phyloP scores from a whole-genome alignment of 73 alveolate species.

The Stentor roeselii region DNA sequence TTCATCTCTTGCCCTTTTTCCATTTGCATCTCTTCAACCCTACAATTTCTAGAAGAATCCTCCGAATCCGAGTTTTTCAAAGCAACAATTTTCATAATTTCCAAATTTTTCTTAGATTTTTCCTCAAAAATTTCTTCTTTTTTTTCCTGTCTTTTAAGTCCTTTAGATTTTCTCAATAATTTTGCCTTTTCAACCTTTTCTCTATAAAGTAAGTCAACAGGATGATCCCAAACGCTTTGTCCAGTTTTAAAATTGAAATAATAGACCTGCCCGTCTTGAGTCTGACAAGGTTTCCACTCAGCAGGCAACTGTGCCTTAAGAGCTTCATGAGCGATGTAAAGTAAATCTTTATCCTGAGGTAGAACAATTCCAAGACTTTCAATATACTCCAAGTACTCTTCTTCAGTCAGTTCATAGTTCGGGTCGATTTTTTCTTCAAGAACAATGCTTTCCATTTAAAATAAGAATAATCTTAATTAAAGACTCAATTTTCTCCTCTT shows the following conservation, averaged over 20 bases:
- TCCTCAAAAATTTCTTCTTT: constrained; percentile 37
- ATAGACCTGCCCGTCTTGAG: constrained; percentile 65
- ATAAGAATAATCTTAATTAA: too few species aligned
- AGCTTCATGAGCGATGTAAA: constrained; percentile 88
- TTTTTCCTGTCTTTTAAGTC: constrained; percentile 12
- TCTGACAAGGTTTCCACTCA: constrained; percentile 78
- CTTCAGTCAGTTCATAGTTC: constrained; percentile 49
- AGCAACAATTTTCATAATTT: background rate
- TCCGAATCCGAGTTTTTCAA: background rate
- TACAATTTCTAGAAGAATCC: background rate
- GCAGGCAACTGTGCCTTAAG: constrained; percentile 86
- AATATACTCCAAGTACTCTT: constrained; percentile 83
- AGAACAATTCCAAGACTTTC: constrained; percentile 77
- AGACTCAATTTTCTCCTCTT: background rate
- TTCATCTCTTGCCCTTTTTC: background rate
- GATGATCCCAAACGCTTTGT: constrained; percentile 74
- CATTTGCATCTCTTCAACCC: background rate
- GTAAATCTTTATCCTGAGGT: constrained; percentile 67
- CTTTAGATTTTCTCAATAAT: background rate
- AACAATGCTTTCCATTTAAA: constrained; percentile 1
- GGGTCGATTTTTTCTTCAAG: constrained; percentile 52
- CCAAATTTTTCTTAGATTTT: constrained; percentile 30
- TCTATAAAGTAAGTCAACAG: constrained; percentile 82
- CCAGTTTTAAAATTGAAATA: constrained; percentile 72
- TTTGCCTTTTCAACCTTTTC: constrained; percentile 50